A percentile compares a stretch with the other conserved stretches of the same genome.
Evolutionary conservation across 768 basidiomycete species (phyloP).

Genomic region (Podaxis rugospora): DNA sequence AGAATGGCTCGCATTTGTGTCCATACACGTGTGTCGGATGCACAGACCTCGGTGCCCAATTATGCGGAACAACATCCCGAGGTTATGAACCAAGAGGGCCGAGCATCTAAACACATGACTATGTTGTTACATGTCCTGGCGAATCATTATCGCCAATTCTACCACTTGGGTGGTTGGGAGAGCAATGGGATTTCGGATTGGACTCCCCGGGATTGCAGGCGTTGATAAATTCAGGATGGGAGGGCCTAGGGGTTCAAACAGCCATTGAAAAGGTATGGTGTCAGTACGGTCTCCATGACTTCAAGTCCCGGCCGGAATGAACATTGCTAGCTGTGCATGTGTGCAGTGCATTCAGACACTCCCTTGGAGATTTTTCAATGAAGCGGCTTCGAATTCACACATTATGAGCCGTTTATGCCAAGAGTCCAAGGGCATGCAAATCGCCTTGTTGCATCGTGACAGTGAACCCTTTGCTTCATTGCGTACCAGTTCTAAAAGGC

Average conservation of each 20-base stretch:
- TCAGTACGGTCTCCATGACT: neutral
- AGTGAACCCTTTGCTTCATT: neutral
- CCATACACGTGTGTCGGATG: too few relatives aligned
- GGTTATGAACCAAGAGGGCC: neutral
- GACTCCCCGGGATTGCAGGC: neutral
- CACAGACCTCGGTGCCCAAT: neutral
- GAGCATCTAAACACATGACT: neutral
- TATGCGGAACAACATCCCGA: neutral
- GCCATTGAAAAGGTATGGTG: neutral
- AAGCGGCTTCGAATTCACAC: neutral
- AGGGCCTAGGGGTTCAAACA: neutral
- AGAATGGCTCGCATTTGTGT: too few relatives aligned
- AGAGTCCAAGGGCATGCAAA: neutral
- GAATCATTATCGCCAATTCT: neutral
- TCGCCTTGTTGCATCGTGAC: neutral
- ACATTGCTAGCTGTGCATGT: neutral
- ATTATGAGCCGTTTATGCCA: neutral
- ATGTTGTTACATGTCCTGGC: neutral
- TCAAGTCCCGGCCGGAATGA: slow-evolving; percentile 5
- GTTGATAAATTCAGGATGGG: neutral
- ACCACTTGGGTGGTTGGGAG: neutral
- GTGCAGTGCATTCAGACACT: neutral
- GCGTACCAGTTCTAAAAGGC: neutral
- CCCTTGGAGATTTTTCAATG: neutral
- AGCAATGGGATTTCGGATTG: neutral